Evolutionary conservation across 148 eudicot genomes (phyloP).

Genomic region (Diospyros kaki): DNA sequence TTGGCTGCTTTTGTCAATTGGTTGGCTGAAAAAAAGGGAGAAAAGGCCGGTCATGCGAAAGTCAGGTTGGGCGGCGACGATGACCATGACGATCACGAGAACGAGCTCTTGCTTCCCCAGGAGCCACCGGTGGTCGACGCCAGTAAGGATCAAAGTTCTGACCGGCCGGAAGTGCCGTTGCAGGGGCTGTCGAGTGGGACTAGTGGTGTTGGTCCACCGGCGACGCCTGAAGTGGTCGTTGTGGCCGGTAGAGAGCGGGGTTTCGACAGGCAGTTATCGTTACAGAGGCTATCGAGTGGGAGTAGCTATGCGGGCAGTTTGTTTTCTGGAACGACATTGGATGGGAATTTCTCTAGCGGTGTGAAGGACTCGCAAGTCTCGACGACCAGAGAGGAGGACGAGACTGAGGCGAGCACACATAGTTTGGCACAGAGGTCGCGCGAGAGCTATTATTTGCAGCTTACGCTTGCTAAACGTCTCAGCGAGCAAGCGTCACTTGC

Average conservation of each 20-base stretch:
- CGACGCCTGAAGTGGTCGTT: not conserved
- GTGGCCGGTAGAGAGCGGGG: not conserved
- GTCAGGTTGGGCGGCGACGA: constrained; percentile 11
- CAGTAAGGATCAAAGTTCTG: constrained; percentile 15
- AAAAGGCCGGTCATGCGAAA: constrained; percentile 26
- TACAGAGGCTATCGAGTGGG: constrained; percentile 35
- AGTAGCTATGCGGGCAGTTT: constrained; percentile 60
- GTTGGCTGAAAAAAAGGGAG: constrained; percentile 39
- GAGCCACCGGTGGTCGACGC: constrained; percentile 13
- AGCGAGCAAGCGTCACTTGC: constrained; percentile 42
- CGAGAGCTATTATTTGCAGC: constrained; percentile 70
- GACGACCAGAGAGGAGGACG: constrained; percentile 19
- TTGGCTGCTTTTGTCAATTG: constrained; percentile 57
- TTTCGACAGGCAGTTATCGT: constrained; percentile 14
- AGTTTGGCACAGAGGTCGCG: constrained; percentile 44
- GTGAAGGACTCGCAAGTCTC: constrained; percentile 23
- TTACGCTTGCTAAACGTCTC: constrained; percentile 59
- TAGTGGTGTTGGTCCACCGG: constrained; percentile 21
- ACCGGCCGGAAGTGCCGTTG: constrained; percentile 21
- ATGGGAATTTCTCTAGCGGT: constrained; percentile 39
- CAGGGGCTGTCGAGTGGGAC: constrained; percentile 38
- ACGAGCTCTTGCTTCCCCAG: constrained; percentile 28
- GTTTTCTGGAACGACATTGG: constrained; percentile 53
- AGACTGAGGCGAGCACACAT: constrained; percentile 10
- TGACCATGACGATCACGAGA: constrained; percentile 26